Evolutionary conservation across 176 grass and related monocot genomes (phyloP).

Genomic region (Tuctoria greenei): DNA sequence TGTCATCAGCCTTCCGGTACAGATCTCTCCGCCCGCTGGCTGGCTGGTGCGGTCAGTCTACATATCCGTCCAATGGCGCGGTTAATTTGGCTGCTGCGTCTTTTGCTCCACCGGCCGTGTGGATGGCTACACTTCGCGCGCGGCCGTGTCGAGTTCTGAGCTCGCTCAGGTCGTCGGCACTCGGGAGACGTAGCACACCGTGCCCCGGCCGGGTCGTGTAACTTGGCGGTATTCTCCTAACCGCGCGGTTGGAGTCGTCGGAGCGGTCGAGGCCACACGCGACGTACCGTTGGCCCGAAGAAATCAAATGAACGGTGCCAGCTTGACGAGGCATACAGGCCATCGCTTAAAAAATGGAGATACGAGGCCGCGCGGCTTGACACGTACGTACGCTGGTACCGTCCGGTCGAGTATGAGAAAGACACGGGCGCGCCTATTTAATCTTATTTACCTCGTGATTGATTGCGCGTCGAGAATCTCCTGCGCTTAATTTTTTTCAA

Average conservation of each 20-base stretch:
- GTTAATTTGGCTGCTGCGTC: no score
- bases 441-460: neutral
- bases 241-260: neutral
- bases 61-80: no score
- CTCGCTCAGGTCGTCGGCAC: no score
- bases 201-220: no score
- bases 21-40: neutral
- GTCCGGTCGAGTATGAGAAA: neutral
- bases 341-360: neutral
- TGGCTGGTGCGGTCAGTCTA: no score
- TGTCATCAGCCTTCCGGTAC: neutral
- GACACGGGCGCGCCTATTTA: neutral
- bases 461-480: neutral
- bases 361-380: neutral
- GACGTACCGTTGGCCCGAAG: neutral
- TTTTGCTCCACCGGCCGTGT: no score
- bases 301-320: neutral
- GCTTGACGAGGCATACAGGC: neutral
- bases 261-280: neutral
- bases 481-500: neutral
- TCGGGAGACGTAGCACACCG: no score
- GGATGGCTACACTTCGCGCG: neutral
- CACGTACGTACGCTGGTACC: neutral
- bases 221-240: no score
- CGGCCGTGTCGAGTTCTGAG: neutral